Evolutionary conservation across 1,139 yeast genomes (phyloP).

Genomic region (Nakaseomyces kungkrabaensis): DNA sequence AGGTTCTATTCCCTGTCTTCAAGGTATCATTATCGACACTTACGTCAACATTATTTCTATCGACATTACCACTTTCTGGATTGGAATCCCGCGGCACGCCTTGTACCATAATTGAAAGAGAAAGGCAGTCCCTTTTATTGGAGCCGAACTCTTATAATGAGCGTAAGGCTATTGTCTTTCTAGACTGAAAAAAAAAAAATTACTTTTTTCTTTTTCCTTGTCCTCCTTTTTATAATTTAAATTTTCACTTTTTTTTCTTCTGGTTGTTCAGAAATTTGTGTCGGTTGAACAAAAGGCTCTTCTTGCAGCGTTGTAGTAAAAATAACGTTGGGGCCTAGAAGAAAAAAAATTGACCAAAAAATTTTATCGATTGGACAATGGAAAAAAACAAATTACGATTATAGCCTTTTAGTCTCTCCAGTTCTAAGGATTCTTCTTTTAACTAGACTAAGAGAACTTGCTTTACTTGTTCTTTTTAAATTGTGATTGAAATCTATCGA

Average conservation of each 20-base stretch:
- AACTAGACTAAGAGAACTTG: too few species aligned
- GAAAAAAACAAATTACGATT: too few species aligned
- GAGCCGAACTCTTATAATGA: not conserved
- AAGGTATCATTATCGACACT: not conserved
- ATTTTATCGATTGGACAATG: not conserved
- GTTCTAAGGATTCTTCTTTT: too few species aligned
- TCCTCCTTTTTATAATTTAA: not conserved
- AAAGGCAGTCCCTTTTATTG: not conserved
- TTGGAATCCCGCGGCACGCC: slow-evolving; percentile 1
- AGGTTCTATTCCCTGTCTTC: not conserved
- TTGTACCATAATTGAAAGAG: not conserved
- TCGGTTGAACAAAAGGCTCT: not conserved
- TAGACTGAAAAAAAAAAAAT: not conserved
- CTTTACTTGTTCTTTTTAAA: too few species aligned
- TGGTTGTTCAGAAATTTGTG: not conserved
- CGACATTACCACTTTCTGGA: not conserved
- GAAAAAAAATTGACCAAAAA: not conserved
- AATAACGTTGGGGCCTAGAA: not conserved
- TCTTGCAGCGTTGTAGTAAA: too few species aligned
- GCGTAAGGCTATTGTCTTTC: not conserved
- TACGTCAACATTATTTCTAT: not conserved
- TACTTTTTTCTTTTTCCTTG: not conserved
- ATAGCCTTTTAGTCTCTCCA: too few species aligned
- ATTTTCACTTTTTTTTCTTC: not conserved
- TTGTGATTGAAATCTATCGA: too few species aligned